These are phyloP conservation scores for Yamadazyma philogaea DNA, from an alignment of 805 yeast genomes.

Conservation along the genomic window DNA sequence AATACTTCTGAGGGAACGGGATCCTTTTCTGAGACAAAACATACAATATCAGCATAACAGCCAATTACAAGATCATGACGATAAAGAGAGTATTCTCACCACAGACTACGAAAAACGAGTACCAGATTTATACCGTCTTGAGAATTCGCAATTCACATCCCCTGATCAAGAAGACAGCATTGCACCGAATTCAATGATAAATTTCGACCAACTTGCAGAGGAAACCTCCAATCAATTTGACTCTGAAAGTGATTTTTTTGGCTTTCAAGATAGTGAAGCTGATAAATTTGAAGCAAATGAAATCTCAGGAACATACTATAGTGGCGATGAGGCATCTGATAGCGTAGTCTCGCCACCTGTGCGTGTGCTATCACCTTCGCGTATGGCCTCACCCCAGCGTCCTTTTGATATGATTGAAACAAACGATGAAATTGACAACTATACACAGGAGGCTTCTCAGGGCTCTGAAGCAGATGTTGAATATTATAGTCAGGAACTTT, in stretches of 20 bases:
- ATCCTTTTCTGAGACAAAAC: neutral
- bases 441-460: conserved; percentile 1
- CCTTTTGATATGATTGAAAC: conserved; percentile 7
- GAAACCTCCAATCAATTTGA: neutral
- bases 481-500: conserved; percentile 1
- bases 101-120: neutral
- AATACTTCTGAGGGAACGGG: neutral
- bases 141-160: conserved; percentile 2
- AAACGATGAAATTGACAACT: conserved; percentile 1
- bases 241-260: neutral
- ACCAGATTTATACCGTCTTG: conserved; percentile 1
- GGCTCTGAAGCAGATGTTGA: conserved; percentile 10
- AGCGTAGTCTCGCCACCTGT: neutral
- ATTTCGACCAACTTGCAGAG: conserved; percentile 4
- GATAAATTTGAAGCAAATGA: neutral
- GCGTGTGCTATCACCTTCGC: neutral
- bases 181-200: conserved; percentile 9
- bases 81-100: conserved; percentile 5
- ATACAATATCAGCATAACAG: neutral
- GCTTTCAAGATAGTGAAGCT: neutral
- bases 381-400: conserved; percentile 11
- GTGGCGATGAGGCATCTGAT: conserved; percentile 6
- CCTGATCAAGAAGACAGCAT: conserved; percentile 4
- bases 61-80: conserved; percentile 5
- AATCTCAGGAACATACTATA: neutral